phyloP scores from a whole-genome alignment of 1,139 yeast species.

The Lodderomyces elongisporus region DNA sequence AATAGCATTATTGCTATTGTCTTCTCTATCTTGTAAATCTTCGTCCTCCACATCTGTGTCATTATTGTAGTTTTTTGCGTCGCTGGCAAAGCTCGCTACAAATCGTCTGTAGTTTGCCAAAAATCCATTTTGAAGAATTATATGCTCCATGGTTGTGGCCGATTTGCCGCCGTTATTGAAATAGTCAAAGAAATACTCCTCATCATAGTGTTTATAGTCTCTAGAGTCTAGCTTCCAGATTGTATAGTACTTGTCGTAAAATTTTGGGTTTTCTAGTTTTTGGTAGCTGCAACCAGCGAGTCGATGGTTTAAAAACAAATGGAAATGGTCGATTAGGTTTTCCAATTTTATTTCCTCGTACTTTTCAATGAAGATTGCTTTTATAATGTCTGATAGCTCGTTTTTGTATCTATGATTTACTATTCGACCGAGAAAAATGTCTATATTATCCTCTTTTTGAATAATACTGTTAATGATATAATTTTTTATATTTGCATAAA shows the following conservation, averaged over 20 bases:
- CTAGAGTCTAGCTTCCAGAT: slow-evolving; percentile 13
- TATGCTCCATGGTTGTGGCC: slow-evolving; percentile 3
- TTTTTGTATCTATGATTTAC: slow-evolving; percentile 11
- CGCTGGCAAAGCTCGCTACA: slow-evolving; percentile 9
- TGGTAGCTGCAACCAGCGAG: slow-evolving; percentile 1
- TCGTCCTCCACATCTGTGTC: slow-evolving; percentile 10
- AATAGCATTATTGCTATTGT: neutral
- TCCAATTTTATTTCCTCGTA: slow-evolving; percentile 17
- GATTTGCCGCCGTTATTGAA: slow-evolving; percentile 8
- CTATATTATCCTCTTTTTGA: slow-evolving; percentile 12
- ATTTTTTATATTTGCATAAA: slow-evolving; percentile 9
- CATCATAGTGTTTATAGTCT: slow-evolving; percentile 13
- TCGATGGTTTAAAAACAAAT: slow-evolving; percentile 5
- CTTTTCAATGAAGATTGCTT: slow-evolving; percentile 17
- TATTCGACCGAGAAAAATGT: slow-evolving; percentile 10
- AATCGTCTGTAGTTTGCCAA: slow-evolving; percentile 11
- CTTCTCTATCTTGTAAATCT: slow-evolving; percentile 5
- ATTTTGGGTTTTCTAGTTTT: slow-evolving; percentile 7
- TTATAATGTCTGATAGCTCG: slow-evolving; percentile 13
- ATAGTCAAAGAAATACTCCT: slow-evolving; percentile 13
- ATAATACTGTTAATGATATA: slow-evolving; percentile 13
- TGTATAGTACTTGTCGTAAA: slow-evolving; percentile 12
- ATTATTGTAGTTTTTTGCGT: slow-evolving; percentile 8
- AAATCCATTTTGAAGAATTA: slow-evolving; percentile 11
- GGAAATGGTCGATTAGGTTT: slow-evolving; percentile 12